A percentile compares a stretch with the other conserved stretches of the same genome.
Evolutionary conservation across 495 filamentous ascomycete genomes (phyloP).

Genomic region (Penicillium nucicola): DNA sequence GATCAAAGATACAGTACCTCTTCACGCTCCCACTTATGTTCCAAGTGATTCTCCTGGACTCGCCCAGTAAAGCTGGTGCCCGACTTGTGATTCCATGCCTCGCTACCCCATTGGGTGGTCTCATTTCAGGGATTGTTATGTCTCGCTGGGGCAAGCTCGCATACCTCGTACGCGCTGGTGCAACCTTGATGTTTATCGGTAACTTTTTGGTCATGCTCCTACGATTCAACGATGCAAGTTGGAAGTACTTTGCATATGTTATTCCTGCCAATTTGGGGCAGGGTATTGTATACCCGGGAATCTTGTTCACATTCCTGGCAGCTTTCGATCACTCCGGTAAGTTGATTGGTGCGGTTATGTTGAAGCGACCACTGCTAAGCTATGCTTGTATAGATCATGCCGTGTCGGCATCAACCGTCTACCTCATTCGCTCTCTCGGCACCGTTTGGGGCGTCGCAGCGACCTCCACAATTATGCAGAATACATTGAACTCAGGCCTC

Average conservation of each 20-base stretch:
- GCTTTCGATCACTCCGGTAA: slow-evolving; percentile 61
- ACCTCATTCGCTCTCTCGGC: slow-evolving; percentile 61
- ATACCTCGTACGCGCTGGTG: slow-evolving; percentile 52
- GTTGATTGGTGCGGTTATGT: neutral
- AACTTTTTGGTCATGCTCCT: slow-evolving; percentile 54
- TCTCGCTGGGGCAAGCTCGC: slow-evolving; percentile 59
- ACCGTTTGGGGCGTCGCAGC: slow-evolving; percentile 64
- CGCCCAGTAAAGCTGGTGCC: slow-evolving; percentile 56
- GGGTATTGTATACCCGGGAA: slow-evolving; percentile 60
- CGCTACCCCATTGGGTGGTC: slow-evolving; percentile 57
- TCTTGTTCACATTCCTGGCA: slow-evolving; percentile 61
- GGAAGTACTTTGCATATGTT: slow-evolving; percentile 63
- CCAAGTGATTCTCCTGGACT: slow-evolving; percentile 60
- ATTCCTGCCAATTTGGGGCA: slow-evolving; percentile 64
- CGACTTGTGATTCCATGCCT: slow-evolving; percentile 60
- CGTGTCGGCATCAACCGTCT: slow-evolving; percentile 60
- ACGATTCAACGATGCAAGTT: slow-evolving; percentile 52
- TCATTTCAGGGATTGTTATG: slow-evolving; percentile 62
- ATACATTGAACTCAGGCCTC: slow-evolving; percentile 56
- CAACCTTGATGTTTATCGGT: slow-evolving; percentile 57
- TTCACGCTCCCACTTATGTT: slow-evolving; percentile 65
- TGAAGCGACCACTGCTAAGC: neutral
- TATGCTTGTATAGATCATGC: slow-evolving; percentile 50
- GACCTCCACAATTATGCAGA: slow-evolving; percentile 61
- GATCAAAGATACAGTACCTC: slow-evolving; percentile 46